Evolutionary conservation across 2,329 filamentous ascomycete genomes (phyloP).

Genomic region (Aureobasidium subglaciale): DNA sequence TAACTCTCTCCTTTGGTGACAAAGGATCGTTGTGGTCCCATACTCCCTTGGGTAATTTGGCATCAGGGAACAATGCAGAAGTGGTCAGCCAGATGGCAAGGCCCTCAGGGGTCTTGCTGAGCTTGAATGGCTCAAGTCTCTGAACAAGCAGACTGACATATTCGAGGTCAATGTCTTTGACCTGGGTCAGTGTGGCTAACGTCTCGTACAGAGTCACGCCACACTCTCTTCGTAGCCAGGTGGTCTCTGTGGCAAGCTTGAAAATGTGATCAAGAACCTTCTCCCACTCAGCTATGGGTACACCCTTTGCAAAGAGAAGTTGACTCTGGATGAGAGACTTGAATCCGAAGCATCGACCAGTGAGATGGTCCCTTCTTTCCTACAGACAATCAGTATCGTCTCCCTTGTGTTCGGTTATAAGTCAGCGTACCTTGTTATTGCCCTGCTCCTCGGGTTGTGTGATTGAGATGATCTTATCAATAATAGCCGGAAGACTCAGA

Average conservation of each 20-base stretch:
- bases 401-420: too few relatives aligned
- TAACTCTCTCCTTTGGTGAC: slow-evolving; percentile 57
- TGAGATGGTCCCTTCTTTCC: slow-evolving; percentile 78
- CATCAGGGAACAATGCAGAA: slow-evolving; percentile 52
- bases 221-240: slow-evolving; percentile 84
- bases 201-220: slow-evolving; percentile 73
- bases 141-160: slow-evolving; percentile 21
- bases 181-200: slow-evolving; percentile 31
- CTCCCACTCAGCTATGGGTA: slow-evolving; percentile 52
- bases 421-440: slow-evolving; percentile 40
- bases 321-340: slow-evolving; percentile 78
- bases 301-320: slow-evolving; percentile 55
- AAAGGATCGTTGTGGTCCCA: slow-evolving; percentile 72
- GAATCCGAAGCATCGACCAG: slow-evolving; percentile 80
- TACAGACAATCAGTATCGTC: slow-evolving; percentile 45
- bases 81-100: slow-evolving; percentile 80
- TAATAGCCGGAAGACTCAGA: slow-evolving; percentile 23
- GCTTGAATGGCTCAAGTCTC: slow-evolving; percentile 39
- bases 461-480: slow-evolving; percentile 46
- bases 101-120: slow-evolving; percentile 78
- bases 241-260: slow-evolving; percentile 69
- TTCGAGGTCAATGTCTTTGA: slow-evolving; percentile 10
- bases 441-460: slow-evolving; percentile 44
- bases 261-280: slow-evolving; percentile 66
- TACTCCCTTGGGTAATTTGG: slow-evolving; percentile 59